phyloP scores from a whole-genome alignment of 23 red algal genomes.

The Porphyridium purpureum region DNA sequence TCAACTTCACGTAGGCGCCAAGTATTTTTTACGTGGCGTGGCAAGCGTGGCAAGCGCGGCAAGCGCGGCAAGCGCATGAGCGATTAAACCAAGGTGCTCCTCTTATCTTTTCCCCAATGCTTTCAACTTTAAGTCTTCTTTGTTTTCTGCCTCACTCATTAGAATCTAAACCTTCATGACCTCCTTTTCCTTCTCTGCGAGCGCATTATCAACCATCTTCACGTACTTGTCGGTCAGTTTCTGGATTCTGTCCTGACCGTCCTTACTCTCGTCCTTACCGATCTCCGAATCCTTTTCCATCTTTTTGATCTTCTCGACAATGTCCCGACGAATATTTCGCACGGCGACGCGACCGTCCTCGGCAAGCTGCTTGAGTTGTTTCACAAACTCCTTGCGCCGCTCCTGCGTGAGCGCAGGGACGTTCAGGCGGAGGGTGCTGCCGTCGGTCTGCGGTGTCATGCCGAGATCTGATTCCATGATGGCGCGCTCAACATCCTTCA shows the following conservation, averaged over 20 bases:
- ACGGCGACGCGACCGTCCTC: constrained; percentile 87
- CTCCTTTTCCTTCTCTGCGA: constrained; percentile 79
- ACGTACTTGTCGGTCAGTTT: constrained; percentile 88
- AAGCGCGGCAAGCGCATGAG: too few species aligned
- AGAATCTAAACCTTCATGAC: constrained; percentile 93
- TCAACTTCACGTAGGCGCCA: too few species aligned
- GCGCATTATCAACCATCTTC: constrained; percentile 54
- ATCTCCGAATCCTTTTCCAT: constrained; percentile 75
- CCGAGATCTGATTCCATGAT: constrained; percentile 75
- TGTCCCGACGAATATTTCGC: constrained; percentile 83
- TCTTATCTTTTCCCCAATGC: too few species aligned
- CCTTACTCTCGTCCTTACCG: constrained; percentile 80
- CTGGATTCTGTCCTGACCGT: constrained; percentile 62
- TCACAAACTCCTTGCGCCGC: constrained; percentile 70
- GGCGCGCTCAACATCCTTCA: constrained; percentile 64
- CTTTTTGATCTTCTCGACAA: constrained; percentile 82
- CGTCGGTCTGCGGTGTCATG: constrained; percentile 87
- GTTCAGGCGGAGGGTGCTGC: constrained; percentile 52
- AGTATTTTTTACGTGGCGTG: too few species aligned
- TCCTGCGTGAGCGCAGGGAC: constrained; percentile 82
- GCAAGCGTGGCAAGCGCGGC: too few species aligned
- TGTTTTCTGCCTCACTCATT: too few species aligned
- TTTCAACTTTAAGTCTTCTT: too few species aligned
- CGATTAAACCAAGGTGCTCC: too few species aligned
- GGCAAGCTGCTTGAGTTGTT: constrained; percentile 72